Evolutionary conservation across 1,284 basidiomycete species (phyloP), one percentile per base, ranked within the genome.

Genomic region (Microbotryum silenes-acaulis): DNA sequence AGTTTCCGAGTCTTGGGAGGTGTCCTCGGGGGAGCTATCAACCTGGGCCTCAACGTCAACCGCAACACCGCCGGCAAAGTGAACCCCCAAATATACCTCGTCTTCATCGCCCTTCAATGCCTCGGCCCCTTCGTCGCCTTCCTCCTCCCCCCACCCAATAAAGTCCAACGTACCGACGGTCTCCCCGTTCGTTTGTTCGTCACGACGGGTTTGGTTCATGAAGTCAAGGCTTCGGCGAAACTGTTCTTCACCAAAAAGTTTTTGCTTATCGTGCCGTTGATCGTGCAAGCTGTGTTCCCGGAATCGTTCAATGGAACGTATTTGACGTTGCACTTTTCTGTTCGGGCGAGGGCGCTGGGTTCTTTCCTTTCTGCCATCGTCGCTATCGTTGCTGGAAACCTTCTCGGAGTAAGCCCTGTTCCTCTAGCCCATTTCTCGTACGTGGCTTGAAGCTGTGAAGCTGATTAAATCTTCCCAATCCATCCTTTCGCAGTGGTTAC

Each of bases 81-180:
- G 48, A 65, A 60, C n/a, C 55, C 60, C 29, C 59, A 62, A 53
- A 76, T 76, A 1, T 77, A 74, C 61, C 63, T 77, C 57, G 73
- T 77, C 29, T 77, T 78, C 59, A 75, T 78, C 44, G 73, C 71
- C 0, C 68, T 78, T n/a, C 73, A 74, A 54, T 54, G 55, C 5
- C 18, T 52, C 4, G 65, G 65, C 2, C 65, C 65, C 0, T 67
- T 67, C 25, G 46, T 54, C 14, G 62, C 63, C 3, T 62, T 67
- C 55, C 37, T 65, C 54, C 59, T 67, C 4, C 61, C 65, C 4
- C 21, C 65, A 18, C 65, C 65, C 16, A 20, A 44, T 12, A 64
- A 61, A n/a, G 62, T 67, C 0, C 65, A 67, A 45, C 63, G 65
- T 2, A 56, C 51, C 3, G 65, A 67, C 33, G 62, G 65, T 6